Evolutionary conservation across 108 stramenopile genomes (phyloP).

Genomic region (Parmales sp.): DNA sequence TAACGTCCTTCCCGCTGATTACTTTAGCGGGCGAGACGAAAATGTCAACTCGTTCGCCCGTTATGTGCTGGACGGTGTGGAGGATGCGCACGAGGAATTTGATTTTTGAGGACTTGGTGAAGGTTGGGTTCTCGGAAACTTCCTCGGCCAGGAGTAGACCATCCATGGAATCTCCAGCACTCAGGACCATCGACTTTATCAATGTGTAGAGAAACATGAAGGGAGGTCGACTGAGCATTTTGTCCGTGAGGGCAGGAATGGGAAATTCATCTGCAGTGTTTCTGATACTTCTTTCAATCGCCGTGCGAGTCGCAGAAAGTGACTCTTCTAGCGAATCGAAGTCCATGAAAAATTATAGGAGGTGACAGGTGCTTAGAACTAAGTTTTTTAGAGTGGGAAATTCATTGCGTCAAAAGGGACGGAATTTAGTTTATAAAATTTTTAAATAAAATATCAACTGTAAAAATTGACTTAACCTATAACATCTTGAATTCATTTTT

Average conservation of each 20-base stretch:
- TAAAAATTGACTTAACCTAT: too few relatives aligned
- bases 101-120: not conserved
- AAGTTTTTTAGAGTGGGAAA: too few relatives aligned
- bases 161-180: not conserved
- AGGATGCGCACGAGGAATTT: not conserved
- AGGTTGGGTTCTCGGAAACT: too few relatives aligned
- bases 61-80: not conserved
- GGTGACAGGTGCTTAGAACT: too few relatives aligned
- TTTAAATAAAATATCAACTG: too few relatives aligned
- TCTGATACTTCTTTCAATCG: too few relatives aligned
- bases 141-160: not conserved
- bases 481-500: too few relatives aligned
- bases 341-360: too few relatives aligned
- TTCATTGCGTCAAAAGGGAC: too few relatives aligned
- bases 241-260: not conserved
- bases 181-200: not conserved
- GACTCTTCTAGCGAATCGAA: too few relatives aligned
- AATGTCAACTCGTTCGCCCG: not conserved
- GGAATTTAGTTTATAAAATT: too few relatives aligned
- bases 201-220: not conserved
- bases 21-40: not conserved
- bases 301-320: too few relatives aligned
- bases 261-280: not conserved
- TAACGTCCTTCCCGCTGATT: not conserved
- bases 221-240: not conserved